Evolutionary conservation across 176 grass and related monocot species (phyloP).

Genomic region (Musa itinerans): DNA sequence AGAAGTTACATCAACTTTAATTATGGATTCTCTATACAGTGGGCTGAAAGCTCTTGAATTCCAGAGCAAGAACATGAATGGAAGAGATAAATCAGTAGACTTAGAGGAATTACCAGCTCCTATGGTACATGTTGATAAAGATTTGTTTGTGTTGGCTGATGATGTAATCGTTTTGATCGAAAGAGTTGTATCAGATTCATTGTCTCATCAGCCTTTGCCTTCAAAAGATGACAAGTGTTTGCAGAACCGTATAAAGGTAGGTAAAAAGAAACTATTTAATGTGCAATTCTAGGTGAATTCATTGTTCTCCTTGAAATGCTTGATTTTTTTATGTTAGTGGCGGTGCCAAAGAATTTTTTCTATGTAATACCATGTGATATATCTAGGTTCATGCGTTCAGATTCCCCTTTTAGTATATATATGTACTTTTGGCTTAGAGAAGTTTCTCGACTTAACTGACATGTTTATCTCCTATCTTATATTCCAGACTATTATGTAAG

Average conservation of each 20-base stretch:
- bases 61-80: slow-evolving; percentile 30
- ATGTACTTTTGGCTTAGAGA: not conserved
- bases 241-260: slow-evolving; percentile 51
- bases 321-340: not conserved
- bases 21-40: slow-evolving; percentile 23
- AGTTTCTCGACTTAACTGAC: not conserved
- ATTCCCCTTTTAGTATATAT: not conserved
- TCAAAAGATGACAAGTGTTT: slow-evolving; percentile 78
- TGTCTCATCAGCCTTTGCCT: slow-evolving; percentile 52
- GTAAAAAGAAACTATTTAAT: not conserved
- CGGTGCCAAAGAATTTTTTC: not conserved
- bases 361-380: not conserved
- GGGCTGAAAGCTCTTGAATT: slow-evolving; percentile 16
- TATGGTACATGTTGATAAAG: slow-evolving; percentile 40
- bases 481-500: not conserved
- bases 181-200: slow-evolving; percentile 60
- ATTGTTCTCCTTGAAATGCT: not conserved
- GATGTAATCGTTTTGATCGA: slow-evolving; percentile 71
- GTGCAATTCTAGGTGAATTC: not conserved
- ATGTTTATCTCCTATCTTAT: not conserved
- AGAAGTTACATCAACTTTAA: slow-evolving; percentile 20
- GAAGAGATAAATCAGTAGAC: slow-evolving; percentile 41
- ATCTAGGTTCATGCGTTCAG: not conserved
- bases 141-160: slow-evolving; percentile 82
- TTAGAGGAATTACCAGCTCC: slow-evolving; percentile 41